Evolutionary conservation across 106 monocot species (phyloP).

Genomic region (Cymbidium sinense): DNA sequence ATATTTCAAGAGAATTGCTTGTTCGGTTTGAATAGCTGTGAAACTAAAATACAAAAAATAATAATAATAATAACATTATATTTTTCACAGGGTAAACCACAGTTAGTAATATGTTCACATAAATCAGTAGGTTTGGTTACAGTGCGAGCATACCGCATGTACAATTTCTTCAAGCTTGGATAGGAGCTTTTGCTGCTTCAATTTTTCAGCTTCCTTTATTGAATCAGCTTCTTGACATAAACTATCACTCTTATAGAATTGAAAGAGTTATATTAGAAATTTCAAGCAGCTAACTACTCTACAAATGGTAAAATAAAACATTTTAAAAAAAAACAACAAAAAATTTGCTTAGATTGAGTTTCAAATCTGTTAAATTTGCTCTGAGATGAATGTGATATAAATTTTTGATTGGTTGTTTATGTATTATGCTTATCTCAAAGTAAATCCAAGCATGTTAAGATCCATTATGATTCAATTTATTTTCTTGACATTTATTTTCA

Average conservation of each 20-base stretch:
- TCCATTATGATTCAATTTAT: too few relatives aligned
- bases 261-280: not conserved
- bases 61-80: not conserved
- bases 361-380: too few relatives aligned
- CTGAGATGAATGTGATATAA: too few relatives aligned
- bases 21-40: slow-evolving; percentile 12
- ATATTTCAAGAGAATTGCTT: not conserved
- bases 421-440: too few relatives aligned
- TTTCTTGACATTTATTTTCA: too few relatives aligned
- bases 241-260: slow-evolving; percentile 27
- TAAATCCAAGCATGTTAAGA: too few relatives aligned
- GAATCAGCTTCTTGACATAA: slow-evolving; percentile 26
- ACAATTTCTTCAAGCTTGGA: slow-evolving; percentile 37
- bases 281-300: too few relatives aligned
- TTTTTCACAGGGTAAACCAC: not conserved
- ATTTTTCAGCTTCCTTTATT: slow-evolving; percentile 27
- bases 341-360: too few relatives aligned
- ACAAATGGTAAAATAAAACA: too few relatives aligned
- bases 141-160: slow-evolving; percentile 29
- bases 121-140: not conserved
- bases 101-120: too few relatives aligned
- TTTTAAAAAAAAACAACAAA: too few relatives aligned
- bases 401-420: too few relatives aligned
- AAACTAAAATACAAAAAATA: slow-evolving; percentile 16
- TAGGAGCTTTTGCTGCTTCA: slow-evolving; percentile 29